Conservation (phyloP, 1,284 basidiomycete species). For the Ceratobasidium sp. region DNA sequence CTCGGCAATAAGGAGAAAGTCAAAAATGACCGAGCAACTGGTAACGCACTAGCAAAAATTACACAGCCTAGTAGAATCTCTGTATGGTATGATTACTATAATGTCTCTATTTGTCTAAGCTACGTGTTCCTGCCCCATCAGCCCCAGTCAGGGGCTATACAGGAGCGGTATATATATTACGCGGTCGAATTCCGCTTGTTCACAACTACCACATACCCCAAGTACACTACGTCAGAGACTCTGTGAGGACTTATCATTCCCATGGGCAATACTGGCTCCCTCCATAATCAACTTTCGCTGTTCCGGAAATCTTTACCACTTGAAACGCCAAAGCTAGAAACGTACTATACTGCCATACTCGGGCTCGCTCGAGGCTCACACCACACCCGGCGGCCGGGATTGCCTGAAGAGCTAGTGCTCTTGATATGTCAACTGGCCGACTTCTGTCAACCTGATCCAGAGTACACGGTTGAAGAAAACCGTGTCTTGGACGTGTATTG, state of each 20-base stretch:
- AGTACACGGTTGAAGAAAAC: neutral
- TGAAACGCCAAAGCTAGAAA: neutral
- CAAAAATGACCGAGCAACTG: conserved; percentile 47
- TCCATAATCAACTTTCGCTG: conserved; percentile 44
- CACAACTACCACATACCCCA: neutral
- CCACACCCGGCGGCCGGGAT: neutral
- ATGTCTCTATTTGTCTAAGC: neutral
- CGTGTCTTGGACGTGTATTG: neutral
- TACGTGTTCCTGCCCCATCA: neutral
- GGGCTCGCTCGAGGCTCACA: neutral
- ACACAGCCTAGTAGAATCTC: neutral
- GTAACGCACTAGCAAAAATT: neutral
- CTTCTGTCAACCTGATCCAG: neutral
- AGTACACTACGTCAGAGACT: neutral
- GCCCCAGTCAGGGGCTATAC: neutral
- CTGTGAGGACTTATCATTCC: neutral
- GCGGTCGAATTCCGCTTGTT: neutral
- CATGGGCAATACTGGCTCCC: neutral
- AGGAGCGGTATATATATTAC: neutral
- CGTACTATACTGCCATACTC: neutral
- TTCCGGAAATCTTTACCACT: neutral
- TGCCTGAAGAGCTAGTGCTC: neutral
- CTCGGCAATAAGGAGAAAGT: conserved; percentile 62
- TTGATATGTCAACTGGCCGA: conserved; percentile 13
- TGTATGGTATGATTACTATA: neutral